Evolutionary conservation across 1,284 basidiomycete genomes (phyloP).

Genomic region (Puccinia coronata): DNA sequence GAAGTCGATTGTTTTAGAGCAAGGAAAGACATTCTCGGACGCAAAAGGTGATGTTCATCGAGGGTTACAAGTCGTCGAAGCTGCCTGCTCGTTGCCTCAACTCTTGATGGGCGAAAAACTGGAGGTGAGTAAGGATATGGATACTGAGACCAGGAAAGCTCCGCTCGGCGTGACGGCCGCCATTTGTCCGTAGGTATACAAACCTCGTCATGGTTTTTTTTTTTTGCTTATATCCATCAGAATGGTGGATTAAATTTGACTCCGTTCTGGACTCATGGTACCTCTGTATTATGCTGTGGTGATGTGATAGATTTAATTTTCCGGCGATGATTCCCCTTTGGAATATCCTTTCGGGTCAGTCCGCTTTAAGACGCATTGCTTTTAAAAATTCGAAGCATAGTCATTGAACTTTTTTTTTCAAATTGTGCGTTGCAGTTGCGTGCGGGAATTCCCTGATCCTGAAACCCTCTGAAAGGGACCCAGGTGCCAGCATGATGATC

Average conservation of each 20-base stretch:
- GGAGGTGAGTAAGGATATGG: conserved; percentile 96
- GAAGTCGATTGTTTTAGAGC: conserved; percentile 63
- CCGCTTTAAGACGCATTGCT: conserved; percentile 55
- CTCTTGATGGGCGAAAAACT: conserved; percentile 84
- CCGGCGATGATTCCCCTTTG: conserved; percentile 91
- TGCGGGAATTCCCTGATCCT: conserved; percentile 92
- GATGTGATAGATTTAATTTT: conserved; percentile 51
- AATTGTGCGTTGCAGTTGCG: conserved; percentile 68
- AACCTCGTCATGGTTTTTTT: conserved; percentile 61
- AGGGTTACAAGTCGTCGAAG: conserved; percentile 91
- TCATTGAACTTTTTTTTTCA: background rate
- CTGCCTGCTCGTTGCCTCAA: conserved; percentile 77
- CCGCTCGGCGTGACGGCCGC: conserved; percentile 69
- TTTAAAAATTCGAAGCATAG: background rate
- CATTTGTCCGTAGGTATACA: conserved; percentile 78
- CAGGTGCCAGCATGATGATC: conserved; percentile 95
- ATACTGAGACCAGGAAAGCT: conserved; percentile 73
- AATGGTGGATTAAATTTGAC: background rate
- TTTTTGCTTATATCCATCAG: conserved; percentile 65
- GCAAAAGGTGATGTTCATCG: conserved; percentile 92
- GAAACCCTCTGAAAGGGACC: conserved; percentile 95
- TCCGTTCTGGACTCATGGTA: background rate
- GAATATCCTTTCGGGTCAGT: conserved; percentile 71
- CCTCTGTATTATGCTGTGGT: background rate
- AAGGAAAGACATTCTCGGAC: conserved; percentile 65